Evolutionary conservation across 495 filamentous ascomycete species (phyloP), one percentile per base, ranked within the genome.

Genomic region (Penicillium longicatenatum): DNA sequence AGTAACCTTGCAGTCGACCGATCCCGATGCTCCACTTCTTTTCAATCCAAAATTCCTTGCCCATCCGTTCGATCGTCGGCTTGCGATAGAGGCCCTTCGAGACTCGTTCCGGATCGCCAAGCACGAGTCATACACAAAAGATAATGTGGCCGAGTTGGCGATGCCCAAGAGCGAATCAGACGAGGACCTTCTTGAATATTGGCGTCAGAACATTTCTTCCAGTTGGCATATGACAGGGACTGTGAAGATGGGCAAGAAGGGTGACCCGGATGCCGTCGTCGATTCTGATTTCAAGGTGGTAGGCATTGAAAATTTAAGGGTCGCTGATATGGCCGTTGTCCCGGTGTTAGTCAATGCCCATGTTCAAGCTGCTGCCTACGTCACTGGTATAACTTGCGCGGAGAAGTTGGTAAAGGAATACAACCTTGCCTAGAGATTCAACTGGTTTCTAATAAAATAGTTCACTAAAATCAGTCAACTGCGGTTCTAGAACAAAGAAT

Each of bases 281-380:
- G 83, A 87, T 55, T 71, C 44, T 0, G 67, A 78, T 8, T 83
- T 85, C 52, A 72, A 69, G 42, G 68, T 88, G 0, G 63, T 64
- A 3, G 85, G 84, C 0, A 68, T 85, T 33, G 71, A 82, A 30
- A 73, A 73, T 6, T 64, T 87, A 61, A 76, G 85, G 17, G 73
- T 88, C 5, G 82, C 79, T 4, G 85, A 88, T 67, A 80, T 84
- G 68, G 81, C 78, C 60, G 78, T 84, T 52, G 71, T 84, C 24
- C 85, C 85, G 1, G 54, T 86, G 16, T 55, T 84, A 53, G 62
- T 64, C 22, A 70, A 65, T 52, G 59, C 59, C 14, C 69, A 72
- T 57, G 56, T 65, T 24, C 69, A 72, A 52, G 60, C 61, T 10
- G 39, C 52, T 17, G 69, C 68, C 4, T 72, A 72, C 52, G 61